Conservation (phyloP, 805 yeast species). For the Metschnikowia matae region DNA sequence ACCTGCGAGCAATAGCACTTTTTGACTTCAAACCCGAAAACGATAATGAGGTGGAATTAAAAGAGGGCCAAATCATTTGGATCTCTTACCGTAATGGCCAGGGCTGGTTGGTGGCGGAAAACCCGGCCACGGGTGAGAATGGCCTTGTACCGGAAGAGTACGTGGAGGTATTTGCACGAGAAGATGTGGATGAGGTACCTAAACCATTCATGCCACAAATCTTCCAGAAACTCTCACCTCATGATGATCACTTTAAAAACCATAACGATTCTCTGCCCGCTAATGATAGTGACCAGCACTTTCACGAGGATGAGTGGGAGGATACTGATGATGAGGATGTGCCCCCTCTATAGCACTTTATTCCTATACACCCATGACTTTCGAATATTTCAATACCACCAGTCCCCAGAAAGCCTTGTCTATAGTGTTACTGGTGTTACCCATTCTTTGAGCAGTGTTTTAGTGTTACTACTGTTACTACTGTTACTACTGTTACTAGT, state of each 20-base stretch:
- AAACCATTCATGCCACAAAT: constrained; percentile 46
- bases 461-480: too few species aligned
- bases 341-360: neutral
- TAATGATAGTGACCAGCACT: constrained; percentile 3
- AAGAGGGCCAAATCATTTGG: constrained; percentile 80
- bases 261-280: neutral
- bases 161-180: constrained; percentile 50
- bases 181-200: constrained; percentile 33
- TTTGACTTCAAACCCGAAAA: constrained; percentile 92
- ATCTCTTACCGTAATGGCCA: constrained; percentile 92
- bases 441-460: too few species aligned
- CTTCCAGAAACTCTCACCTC: constrained; percentile 16
- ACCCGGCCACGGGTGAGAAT: constrained; percentile 68
- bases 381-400: too few species aligned
- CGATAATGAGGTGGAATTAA: constrained; percentile 79
- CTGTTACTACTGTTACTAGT: too few species aligned
- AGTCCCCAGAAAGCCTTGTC: neutral
- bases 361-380: too few species aligned
- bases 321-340: constrained; percentile 26
- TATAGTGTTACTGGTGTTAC: too few species aligned
- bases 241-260: neutral
- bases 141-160: constrained; percentile 96
- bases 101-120: constrained; percentile 96
- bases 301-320: constrained; percentile 26
- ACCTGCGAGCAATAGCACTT: constrained; percentile 71